phyloP scores from a whole-genome alignment of 805 yeast species.

The Scheffersomyces coipomensis region DNA sequence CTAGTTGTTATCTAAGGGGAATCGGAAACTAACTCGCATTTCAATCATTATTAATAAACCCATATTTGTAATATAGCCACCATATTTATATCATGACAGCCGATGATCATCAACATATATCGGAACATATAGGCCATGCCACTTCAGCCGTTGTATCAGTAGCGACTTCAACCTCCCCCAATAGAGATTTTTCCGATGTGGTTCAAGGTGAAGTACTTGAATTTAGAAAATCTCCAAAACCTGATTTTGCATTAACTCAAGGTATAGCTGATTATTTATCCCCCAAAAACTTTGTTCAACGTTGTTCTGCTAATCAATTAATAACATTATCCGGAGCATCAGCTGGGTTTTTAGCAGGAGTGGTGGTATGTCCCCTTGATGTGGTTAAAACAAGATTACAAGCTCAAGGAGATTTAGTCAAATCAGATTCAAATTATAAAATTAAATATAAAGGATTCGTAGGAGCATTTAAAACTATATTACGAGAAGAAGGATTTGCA shows the following conservation, averaged over 20 bases:
- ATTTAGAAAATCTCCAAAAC: constrained; percentile 20
- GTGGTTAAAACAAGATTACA: constrained; percentile 93
- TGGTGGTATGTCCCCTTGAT: constrained; percentile 90
- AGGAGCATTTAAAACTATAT: constrained; percentile 65
- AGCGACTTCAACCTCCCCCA: neutral
- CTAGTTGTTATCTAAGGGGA: too few species aligned
- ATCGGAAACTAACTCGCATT: too few species aligned
- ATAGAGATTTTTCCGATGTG: constrained; percentile 30
- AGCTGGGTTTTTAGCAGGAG: constrained; percentile 90
- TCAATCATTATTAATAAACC: too few species aligned
- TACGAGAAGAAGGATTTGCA: constrained; percentile 71
- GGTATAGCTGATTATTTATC: constrained; percentile 9
- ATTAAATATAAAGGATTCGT: constrained; percentile 57
- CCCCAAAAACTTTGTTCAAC: constrained; percentile 19
- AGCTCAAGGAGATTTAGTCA: constrained; percentile 68
- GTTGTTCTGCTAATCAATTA: constrained; percentile 48
- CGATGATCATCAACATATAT: neutral
- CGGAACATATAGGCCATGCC: neutral
- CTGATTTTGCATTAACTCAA: neutral
- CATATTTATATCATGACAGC: too few species aligned
- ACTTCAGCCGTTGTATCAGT: neutral
- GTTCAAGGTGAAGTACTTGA: constrained; percentile 40
- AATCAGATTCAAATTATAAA: constrained; percentile 15
- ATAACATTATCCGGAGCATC: constrained; percentile 87
- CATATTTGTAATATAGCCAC: too few species aligned